Percentiles rank a stretch among this genome's conserved stretches.
Conservation (phyloP, 139 green algal genomes). For the Limnomonas spitsbergensis region DNA sequence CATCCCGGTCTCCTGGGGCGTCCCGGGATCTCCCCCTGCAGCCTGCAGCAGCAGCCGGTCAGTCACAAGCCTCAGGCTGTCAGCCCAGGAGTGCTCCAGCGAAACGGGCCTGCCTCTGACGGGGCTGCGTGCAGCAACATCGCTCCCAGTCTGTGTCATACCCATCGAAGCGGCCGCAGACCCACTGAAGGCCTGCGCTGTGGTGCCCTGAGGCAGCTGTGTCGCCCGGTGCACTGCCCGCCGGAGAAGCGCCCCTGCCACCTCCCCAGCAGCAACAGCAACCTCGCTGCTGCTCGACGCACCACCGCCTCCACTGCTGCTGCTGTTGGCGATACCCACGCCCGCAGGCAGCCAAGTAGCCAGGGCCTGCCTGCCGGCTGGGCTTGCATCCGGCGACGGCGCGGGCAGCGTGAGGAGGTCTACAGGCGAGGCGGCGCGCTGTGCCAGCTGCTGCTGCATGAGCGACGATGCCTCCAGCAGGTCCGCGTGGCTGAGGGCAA, state of each 20-base stretch:
- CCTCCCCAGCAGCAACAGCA: background rate
- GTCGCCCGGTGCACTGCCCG: background rate
- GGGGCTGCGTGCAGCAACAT: background rate
- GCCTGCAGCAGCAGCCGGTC: background rate
- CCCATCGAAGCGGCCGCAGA: too few relatives aligned
- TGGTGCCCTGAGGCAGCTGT: background rate
- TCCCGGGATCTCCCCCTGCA: background rate
- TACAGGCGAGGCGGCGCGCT: too few relatives aligned
- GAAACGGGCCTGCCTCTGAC: background rate
- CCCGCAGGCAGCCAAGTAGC: background rate
- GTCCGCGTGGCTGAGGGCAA: background rate
- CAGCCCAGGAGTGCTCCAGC: background rate
- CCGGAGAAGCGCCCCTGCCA: slow-evolving; percentile 10
- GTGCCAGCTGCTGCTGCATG: background rate
- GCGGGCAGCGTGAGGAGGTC: background rate
- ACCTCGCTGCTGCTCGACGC: too few relatives aligned
- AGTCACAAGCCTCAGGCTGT: background rate
- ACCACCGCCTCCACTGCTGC: background rate
- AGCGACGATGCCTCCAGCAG: background rate
- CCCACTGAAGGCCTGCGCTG: background rate
- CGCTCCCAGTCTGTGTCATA: background rate
- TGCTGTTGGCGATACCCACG: background rate
- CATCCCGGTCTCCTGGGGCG: background rate
- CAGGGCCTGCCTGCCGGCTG: background rate
- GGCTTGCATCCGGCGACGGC: background rate